Evolutionary conservation across 2,329 filamentous ascomycete species (phyloP), one percentile per base, ranked within the genome.

Genomic region (Fusarium proliferatum): DNA sequence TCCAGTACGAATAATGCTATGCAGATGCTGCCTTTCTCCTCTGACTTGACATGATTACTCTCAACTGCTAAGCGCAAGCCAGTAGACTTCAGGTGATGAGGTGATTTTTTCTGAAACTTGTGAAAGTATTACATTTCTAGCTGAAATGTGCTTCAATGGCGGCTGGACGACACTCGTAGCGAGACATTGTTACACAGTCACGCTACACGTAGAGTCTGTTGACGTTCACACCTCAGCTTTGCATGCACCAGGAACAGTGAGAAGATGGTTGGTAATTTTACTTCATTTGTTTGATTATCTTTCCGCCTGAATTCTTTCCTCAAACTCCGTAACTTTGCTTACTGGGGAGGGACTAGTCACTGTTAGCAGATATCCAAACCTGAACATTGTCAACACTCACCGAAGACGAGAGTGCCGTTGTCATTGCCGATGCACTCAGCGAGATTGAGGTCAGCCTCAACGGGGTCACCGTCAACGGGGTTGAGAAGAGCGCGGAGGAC

Each of bases 391-490:
- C 9, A 11, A 12, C n/a, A 61, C 73, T 13, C 16, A 78, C 76
- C 57, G 16, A 45, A 78, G 41, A 76, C 56, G 3, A 78, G 51
- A 34, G 26, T 38, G n/a, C 89, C 89, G 73, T 87, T 78, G 26
- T 85, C 74, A 80, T 91, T 91, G 66, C 80, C 79, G 61, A 91
- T 83, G 66, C 86, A 82, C 84, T 90, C 87, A 6, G 84, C 79
- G 10, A 91, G 84, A 82, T 91, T 90, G 72, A 91, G 71, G 73
- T 91, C 84, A 42, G 83, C 80, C 11, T 79, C 65, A 4, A 81
- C 65, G 3, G 64, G 60, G 23, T 88, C 81, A 43, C 87, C 88
- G 0, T 87, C 81, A 3, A 78, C 55, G 38, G 84, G 83, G 43
- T 66, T 75, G 38, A 91, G 83, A 0, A 52, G 66, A 42, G 88